A percentile compares a stretch with the other conserved stretches of the same genome.
Conservation (phyloP, 176 grass and related monocot species). For the Cocos nucifera region DNA sequence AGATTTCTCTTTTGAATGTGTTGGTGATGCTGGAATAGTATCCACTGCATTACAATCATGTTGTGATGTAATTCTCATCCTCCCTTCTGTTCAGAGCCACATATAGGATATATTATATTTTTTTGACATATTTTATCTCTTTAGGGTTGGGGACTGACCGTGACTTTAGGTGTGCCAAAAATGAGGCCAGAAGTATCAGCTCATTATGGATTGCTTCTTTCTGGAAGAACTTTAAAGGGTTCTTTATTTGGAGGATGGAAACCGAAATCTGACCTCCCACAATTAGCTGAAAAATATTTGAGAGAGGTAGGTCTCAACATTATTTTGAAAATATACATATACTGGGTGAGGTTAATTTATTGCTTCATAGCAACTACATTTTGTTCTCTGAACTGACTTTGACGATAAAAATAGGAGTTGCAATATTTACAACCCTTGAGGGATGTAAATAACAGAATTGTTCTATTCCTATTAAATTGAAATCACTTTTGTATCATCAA, state of each 20-base stretch:
- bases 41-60: slow-evolving; percentile 80
- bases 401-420: no score
- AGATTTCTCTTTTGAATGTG: slow-evolving; percentile 93
- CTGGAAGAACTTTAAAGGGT: slow-evolving; percentile 92
- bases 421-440: no score
- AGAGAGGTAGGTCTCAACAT: slow-evolving; percentile 44
- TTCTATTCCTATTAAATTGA: no score
- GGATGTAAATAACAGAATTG: no score
- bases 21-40: slow-evolving; percentile 73
- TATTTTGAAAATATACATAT: slow-evolving; percentile 8
- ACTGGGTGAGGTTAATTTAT: slow-evolving; percentile 10
- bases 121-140: slow-evolving; percentile 3
- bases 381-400: no score
- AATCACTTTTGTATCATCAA: no score
- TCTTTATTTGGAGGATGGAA: slow-evolving; percentile 97
- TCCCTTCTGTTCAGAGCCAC: slow-evolving; percentile 16
- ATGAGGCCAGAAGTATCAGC: slow-evolving; percentile 50
- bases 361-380: no score
- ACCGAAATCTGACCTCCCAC: slow-evolving; percentile 89
- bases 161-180: slow-evolving; percentile 96
- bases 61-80: slow-evolving; percentile 65
- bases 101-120: background rate
- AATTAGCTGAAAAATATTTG: slow-evolving; percentile 65
- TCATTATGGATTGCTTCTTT: slow-evolving; percentile 83
- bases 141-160: slow-evolving; percentile 86